phyloP scores from a whole-genome alignment of 2,329 filamentous ascomycete genomes.

The Neoascochyta sp. region DNA sequence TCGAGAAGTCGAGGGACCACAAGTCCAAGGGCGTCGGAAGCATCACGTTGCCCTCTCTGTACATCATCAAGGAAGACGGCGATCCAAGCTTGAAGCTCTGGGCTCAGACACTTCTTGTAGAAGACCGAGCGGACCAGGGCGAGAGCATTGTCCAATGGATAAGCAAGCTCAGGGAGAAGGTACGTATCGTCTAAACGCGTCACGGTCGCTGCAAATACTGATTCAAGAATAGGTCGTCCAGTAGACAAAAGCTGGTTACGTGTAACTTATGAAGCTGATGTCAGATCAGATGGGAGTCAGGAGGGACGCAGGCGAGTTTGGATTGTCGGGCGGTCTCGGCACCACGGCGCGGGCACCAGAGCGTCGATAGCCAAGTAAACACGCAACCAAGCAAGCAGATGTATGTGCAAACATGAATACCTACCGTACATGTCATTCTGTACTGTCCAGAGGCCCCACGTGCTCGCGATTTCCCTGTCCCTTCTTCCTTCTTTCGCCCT shows the following conservation, averaged over 20 bases:
- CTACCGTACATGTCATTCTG: no score
- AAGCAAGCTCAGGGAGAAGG: slow-evolving; percentile 90
- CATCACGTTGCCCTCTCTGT: slow-evolving; percentile 87
- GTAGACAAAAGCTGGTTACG: slow-evolving; percentile 19
- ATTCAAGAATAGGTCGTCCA: slow-evolving; percentile 33
- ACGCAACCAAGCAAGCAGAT: no score
- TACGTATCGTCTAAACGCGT: slow-evolving; percentile 53
- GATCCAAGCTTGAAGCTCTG: slow-evolving; percentile 93
- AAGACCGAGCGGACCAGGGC: slow-evolving; percentile 91
- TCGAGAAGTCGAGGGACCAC: slow-evolving; percentile 90
- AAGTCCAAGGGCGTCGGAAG: slow-evolving; percentile 83
- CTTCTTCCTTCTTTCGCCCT: no score
- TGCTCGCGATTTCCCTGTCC: no score
- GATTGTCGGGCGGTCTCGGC: no score
- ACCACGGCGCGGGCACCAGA: no score
- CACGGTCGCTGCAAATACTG: slow-evolving; percentile 1
- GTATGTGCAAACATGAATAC: no score
- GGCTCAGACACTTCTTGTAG: slow-evolving; percentile 93
- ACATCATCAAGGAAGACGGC: slow-evolving; percentile 90
- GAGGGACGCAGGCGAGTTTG: slow-evolving; percentile 2
- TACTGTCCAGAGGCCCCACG: no score
- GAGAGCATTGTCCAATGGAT: slow-evolving; percentile 93
- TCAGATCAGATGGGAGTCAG: no score
- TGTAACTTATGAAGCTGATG: no score
- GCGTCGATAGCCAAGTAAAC: no score